Base-by-base conservation (phyloP, 495 filamentous ascomycete species). In the Hypomontagnella monticulosa region DNA sequence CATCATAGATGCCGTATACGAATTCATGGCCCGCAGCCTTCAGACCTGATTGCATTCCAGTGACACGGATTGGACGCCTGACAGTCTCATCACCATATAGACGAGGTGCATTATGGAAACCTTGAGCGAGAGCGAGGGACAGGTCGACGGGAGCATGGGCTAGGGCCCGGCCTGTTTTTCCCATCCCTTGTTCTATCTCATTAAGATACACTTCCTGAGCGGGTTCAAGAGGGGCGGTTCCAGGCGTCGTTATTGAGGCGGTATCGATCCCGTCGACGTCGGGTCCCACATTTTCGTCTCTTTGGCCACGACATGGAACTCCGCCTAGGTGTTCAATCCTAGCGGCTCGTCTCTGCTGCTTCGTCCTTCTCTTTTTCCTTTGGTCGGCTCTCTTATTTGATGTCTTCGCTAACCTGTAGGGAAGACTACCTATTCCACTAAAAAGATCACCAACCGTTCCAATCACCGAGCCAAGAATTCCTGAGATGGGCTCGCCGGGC, bases 21-120 rank as follows among this genome's bases (percentile, higher is more conserved):
- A 96, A 88, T 62, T 89, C 91, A 64, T 84, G 80, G 3, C 87
- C 78, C 0, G 89, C 90, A 0, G 90, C 90, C 7, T 78, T 80
- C 23, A 90, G 78, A 4, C 90, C 90, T 1, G 88, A 90, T 32
- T 83, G 79, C 50, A 91, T 83, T 1, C 88, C 90, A 4, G 87
- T 89, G 32, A 93, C 85, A 4, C 87, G 80, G 5, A 80, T 76
- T 4, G 87, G 83, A 19, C 53, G 66, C 15, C 56, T 47, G 8
- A 79, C 77, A 16, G 77, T 79, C 18, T 80, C 78, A 61, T 87
- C 88, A 4, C 91, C 90, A 66, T 92, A 92, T 1, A 96, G 79
- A 0, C 90, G 84, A 0, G 93, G 93, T 0, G 91, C 89, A 63
- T 93, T 93, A 71, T 94, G 91, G 59, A 94, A 90, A 1, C 92